Evolutionary conservation across 1,284 basidiomycete species (phyloP), one percentile per base, ranked within the genome.

Genomic region (Xanthoconium separans): DNA sequence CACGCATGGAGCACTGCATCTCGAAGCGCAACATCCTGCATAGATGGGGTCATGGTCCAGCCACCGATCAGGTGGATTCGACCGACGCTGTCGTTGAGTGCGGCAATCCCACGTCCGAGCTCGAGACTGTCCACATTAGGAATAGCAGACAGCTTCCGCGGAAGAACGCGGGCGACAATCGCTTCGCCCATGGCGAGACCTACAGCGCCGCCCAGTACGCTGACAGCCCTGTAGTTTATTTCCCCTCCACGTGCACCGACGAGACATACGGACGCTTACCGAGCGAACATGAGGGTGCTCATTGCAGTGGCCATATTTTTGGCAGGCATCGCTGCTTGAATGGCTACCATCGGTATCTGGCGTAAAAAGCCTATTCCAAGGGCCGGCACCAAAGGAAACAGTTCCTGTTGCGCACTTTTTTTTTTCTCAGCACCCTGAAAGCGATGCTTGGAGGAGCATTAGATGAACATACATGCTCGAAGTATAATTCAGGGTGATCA

Each of bases 281-380:
- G 59, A 84, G 90, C 72, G 62, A 93, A 84, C 16, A 82, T 80
- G 61, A 85, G 87, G 0, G 86, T 82, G 1, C 79, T 74, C 0
- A 89, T 89, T 51, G 81, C 84, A 1, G 89, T 89, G 1, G 89
- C 86, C 87, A 91, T 89, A 60, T 91, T 88, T 59, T 84, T 85
- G 27, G 88, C 64, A 1, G 90, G 90, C 87, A 93, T 91, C 1
- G 88, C 85, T 6, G 88, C 87, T 71, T 92, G 89, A 12, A 91
- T 69, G 20, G 76, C 85, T 53, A 91, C 84, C 8, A 90, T 70
- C 0, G 86, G 87, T 4, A 81, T 79, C 70, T 86, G 84, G 77
- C 87, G 88, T 40, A 89, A 65, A 59, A 74, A 78, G 1, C 87
- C 87, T 20, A 84, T 65, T 0, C 88, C 87, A 4, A 84, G 22